Percentiles rank a stretch among this genome's conserved stretches.
These are phyloP conservation scores for Amanita rimosa DNA, from an alignment of 768 basidiomycete species.

Conservation along the genomic window DNA sequence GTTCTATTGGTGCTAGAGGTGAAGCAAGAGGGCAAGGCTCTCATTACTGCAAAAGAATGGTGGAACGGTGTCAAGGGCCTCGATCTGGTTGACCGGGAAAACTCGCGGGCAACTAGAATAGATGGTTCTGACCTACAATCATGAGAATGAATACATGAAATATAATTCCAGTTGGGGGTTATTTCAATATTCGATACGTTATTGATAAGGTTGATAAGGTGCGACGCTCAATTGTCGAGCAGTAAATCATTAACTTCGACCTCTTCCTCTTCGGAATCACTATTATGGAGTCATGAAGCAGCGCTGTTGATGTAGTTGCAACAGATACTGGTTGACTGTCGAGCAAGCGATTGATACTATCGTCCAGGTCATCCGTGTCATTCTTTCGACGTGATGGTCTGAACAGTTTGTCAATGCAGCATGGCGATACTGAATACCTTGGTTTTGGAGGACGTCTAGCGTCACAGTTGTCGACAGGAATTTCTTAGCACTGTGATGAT, in stretches of 20 bases:
- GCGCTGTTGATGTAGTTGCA: slow-evolving; percentile 10
- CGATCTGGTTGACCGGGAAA: slow-evolving; percentile 10
- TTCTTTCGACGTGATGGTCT: slow-evolving; percentile 8
- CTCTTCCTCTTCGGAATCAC: slow-evolving; percentile 38
- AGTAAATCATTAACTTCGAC: slow-evolving; percentile 40
- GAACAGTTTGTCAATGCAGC: slow-evolving; percentile 5
- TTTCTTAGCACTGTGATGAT: slow-evolving; percentile 22
- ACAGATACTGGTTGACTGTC: slow-evolving; percentile 11
- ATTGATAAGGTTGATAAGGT: neutral
- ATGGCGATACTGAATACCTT: slow-evolving; percentile 9
- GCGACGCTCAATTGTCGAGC: slow-evolving; percentile 8
- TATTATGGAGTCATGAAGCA: slow-evolving; percentile 39
- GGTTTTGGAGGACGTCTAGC: slow-evolving; percentile 5
- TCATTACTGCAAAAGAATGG: slow-evolving; percentile 54
- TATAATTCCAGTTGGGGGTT: neutral
- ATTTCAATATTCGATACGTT: neutral
- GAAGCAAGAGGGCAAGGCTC: slow-evolving; percentile 48
- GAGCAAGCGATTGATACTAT: slow-evolving; percentile 31
- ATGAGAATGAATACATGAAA: neutral
- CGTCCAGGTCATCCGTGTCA: slow-evolving; percentile 21
- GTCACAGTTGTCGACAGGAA: slow-evolving; percentile 21
- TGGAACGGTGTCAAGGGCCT: slow-evolving; percentile 56
- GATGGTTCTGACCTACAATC: neutral
- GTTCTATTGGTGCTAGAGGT: slow-evolving; percentile 43
- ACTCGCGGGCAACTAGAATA: neutral